Evolutionary conservation across 2,329 filamentous ascomycete genomes (phyloP), one percentile per base, ranked within the genome.

Genomic region (Apiospora hydei): DNA sequence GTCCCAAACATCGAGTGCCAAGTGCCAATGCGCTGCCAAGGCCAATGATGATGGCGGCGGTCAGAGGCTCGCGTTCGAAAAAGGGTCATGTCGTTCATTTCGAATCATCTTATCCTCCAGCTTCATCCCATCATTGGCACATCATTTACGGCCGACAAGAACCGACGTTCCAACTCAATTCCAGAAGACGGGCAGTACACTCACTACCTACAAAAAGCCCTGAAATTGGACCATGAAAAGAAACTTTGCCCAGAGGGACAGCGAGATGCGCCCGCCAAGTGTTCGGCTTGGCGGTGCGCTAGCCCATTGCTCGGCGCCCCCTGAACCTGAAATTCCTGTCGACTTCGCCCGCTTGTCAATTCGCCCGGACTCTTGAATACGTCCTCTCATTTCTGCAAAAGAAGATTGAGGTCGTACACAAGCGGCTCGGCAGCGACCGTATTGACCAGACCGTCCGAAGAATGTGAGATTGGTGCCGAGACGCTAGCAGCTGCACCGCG

Each of bases 21-120:
- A 61, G 53, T 34, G 53, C 53, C 53, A 61, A 61, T 61, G 53
- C 53, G 53, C 30, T 38, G 46, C 46, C 53, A 61, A 61, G 51
- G 1, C 14, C 13, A 57, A 8, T 3, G 24, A 30, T 30, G 51
- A 8, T 30, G 24, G 51, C 51, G 34, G 51, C 51, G 26, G 53
- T 61, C 53, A 38, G 53, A 21, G 53, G 53, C 26, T 18, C 30
- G 30, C 30, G 53, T 61, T 61, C 30, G 30, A 61, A 30, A 61
- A 61, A 34, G 21, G 53, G 53, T 38, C 53, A 38, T 61, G 53
- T 61, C 53, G 30, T 61, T 38, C 53, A 21, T 38, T 38, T 21
- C 16, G 26, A 34, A 34, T 61, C 30, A 61, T 38, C 53, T 61
- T 10, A 38, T 61, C 34, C 18, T 5, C 7, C 53, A 38, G 51